Evolutionary conservation across 371 early-diverging fungal species (phyloP), one percentile per base, ranked within the genome.

Genomic region (Mortierella sp.): DNA sequence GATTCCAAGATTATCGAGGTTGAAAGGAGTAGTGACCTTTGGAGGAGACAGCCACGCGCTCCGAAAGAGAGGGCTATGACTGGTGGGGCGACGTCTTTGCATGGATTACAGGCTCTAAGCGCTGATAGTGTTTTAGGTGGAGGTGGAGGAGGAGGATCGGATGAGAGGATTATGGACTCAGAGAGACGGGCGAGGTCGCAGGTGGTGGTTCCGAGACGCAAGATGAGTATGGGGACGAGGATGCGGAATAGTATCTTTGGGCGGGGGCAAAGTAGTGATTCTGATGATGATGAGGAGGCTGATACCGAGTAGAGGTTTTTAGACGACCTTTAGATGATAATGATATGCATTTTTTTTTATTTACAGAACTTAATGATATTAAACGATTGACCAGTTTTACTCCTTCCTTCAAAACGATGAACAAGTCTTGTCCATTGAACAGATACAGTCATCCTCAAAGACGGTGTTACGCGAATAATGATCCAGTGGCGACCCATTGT

Each of bases 1-100:
- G 86, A 86, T 60, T 75, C 80, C 44, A 82, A 75, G 73, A 81
- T 86, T 41, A 75, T 82, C 11, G 82, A 86, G n/a, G 54, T 70
- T 5, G 82, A 75, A 6, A 32, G 27, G 3, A 32, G 60, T 16
- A 60, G 60, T 29, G 43, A 72, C 3, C 12, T 72, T 38, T 73
- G 77, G 77, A 11, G 44, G 29, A 5, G 51, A 12, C 51, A 43
- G 11, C 51, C 72, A 6, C 11, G 51, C 21, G 29, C 43, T 10
- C 1, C 14, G 5, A 63, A 55, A 48, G 71, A 35, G 0, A 60
- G 71, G 60, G 51, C 81, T 3, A 29, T 48, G 73, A n/a, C 58
- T 4, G 54, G 12, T 0, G 72, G 70, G 48, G 29, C 44, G 11
- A 5, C 29, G 12, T 79, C 76, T 32, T n/a, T 79, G 72, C 78